phyloP scores from a whole-genome alignment of 1,284 basidiomycete genomes.

The Cutaneotrichosporon sp. region DNA sequence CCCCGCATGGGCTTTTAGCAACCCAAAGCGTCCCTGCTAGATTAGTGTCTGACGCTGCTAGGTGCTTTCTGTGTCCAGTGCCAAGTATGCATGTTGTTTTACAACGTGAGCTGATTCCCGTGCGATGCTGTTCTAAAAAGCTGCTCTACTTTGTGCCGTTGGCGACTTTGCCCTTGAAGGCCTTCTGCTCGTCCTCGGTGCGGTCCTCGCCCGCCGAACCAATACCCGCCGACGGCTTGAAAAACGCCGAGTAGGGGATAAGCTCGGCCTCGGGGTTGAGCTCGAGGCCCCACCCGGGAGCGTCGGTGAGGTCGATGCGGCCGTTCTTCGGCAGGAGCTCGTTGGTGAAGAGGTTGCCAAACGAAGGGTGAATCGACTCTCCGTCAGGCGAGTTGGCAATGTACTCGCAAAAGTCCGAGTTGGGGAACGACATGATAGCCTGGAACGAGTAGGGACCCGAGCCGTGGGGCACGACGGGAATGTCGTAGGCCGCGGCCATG shows the following conservation, averaged over 20 bases:
- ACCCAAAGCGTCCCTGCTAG: no score
- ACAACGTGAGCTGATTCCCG: no score
- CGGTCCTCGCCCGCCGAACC: constrained; percentile 31
- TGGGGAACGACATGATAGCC: constrained; percentile 44
- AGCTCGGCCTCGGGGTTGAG: constrained; percentile 52
- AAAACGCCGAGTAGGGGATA: constrained; percentile 43
- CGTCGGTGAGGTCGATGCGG: constrained; percentile 49
- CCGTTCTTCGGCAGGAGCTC: constrained; percentile 53
- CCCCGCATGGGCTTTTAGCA: no score
- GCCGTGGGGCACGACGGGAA: constrained; percentile 55
- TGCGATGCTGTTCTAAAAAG: no score
- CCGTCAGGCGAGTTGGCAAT: constrained; percentile 55
- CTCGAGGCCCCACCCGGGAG: constrained; percentile 53
- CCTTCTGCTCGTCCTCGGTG: constrained; percentile 14
- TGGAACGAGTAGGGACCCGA: constrained; percentile 49
- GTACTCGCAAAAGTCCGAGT: constrained; percentile 49
- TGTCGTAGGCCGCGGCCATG: constrained; percentile 49
- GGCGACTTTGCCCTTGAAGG: constrained; percentile 8
- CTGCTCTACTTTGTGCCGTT: constrained; percentile 1
- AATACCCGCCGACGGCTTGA: constrained; percentile 30
- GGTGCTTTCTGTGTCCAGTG: no score
- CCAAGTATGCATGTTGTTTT: no score
- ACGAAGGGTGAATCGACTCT: constrained; percentile 51
- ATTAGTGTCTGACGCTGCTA: no score
- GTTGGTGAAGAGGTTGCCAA: constrained; percentile 54